A percentile compares a stretch with the other conserved stretches of the same genome.
Conservation (phyloP, 2,329 filamentous ascomycete species). For the Epichloe glyceriae region DNA sequence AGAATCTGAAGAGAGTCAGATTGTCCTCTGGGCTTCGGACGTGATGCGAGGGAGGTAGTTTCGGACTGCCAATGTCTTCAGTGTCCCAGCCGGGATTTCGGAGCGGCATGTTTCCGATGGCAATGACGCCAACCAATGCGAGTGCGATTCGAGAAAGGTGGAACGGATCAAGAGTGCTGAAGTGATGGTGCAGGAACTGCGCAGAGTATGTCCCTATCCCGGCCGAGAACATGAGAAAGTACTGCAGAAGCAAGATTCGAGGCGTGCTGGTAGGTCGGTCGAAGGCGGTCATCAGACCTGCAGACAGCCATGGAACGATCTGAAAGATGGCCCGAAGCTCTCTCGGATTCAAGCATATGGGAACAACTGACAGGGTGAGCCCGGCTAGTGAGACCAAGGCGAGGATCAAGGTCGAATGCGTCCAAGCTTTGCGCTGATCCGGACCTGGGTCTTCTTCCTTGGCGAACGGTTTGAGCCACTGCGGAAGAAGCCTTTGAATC, state of each 20-base stretch:
- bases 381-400: conserved; percentile 21
- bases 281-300: conserved; percentile 22
- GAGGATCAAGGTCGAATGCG: conserved; percentile 25
- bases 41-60: conserved; percentile 15
- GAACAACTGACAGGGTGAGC: conserved; percentile 19
- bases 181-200: conserved; percentile 16
- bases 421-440: conserved; percentile 21
- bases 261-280: conserved; percentile 30
- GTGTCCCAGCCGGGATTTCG: conserved; percentile 22
- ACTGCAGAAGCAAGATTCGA: conserved; percentile 26
- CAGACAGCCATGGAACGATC: conserved; percentile 26
- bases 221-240: conserved; percentile 21
- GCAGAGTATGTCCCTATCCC: conserved; percentile 18
- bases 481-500: conserved; percentile 20
- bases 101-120: conserved; percentile 25
- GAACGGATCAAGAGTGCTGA: conserved; percentile 12
- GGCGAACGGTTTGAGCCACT: conserved; percentile 31
- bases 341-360: conserved; percentile 17
- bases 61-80: conserved; percentile 18
- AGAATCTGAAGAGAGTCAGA: conserved; percentile 68
- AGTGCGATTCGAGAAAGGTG: conserved; percentile 13
- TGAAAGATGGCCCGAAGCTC: conserved; percentile 19
- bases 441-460: conserved; percentile 19
- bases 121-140: conserved; percentile 13
- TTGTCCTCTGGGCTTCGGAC: conserved; percentile 69